Percentiles rank a stretch among this genome's conserved stretches.
These are phyloP conservation scores for Calcarisporium arbuscula DNA, from an alignment of 2,329 filamentous ascomycete genomes.

Conservation along the genomic window DNA sequence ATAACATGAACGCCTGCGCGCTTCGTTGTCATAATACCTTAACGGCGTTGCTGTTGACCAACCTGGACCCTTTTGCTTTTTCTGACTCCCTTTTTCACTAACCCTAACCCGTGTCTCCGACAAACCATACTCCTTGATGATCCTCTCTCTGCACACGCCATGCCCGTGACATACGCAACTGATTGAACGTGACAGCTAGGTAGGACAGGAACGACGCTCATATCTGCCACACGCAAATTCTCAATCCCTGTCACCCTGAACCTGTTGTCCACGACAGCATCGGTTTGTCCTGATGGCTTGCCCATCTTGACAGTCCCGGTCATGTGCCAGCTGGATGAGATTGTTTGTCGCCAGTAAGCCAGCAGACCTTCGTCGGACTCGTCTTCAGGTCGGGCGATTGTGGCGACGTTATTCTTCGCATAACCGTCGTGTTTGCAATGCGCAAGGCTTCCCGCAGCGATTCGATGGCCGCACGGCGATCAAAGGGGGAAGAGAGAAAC, in stretches of 20 bases:
- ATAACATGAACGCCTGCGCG: too few species aligned
- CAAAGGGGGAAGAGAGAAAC: slow-evolving; percentile 47
- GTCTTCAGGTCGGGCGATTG: slow-evolving; percentile 36
- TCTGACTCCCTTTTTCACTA: too few species aligned
- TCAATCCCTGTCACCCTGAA: slow-evolving; percentile 42
- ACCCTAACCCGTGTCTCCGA: too few species aligned
- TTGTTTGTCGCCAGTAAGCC: slow-evolving; percentile 34
- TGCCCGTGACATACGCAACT: slow-evolving; percentile 47
- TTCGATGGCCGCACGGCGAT: slow-evolving; percentile 44
- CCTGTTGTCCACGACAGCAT: slow-evolving; percentile 42
- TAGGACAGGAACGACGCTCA: slow-evolving; percentile 45
- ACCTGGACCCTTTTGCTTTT: too few species aligned
- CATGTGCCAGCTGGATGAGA: slow-evolving; percentile 47
- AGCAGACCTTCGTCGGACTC: slow-evolving; percentile 48
- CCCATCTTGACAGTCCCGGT: slow-evolving; percentile 54
- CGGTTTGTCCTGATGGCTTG: slow-evolving; percentile 24
- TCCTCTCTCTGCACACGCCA: slow-evolving; percentile 46
- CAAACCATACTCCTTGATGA: too few species aligned
- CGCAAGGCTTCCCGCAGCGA: slow-evolving; percentile 35
- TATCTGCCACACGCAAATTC: slow-evolving; percentile 43
- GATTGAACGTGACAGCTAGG: slow-evolving; percentile 45
- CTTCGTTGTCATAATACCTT: too few species aligned
- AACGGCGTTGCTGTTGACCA: too few species aligned
- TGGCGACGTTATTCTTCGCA: slow-evolving; percentile 34
- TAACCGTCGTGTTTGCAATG: slow-evolving; percentile 35